Base-by-base conservation (phyloP, 2,329 filamentous ascomycete genomes). In the Balansia obtecta region DNA sequence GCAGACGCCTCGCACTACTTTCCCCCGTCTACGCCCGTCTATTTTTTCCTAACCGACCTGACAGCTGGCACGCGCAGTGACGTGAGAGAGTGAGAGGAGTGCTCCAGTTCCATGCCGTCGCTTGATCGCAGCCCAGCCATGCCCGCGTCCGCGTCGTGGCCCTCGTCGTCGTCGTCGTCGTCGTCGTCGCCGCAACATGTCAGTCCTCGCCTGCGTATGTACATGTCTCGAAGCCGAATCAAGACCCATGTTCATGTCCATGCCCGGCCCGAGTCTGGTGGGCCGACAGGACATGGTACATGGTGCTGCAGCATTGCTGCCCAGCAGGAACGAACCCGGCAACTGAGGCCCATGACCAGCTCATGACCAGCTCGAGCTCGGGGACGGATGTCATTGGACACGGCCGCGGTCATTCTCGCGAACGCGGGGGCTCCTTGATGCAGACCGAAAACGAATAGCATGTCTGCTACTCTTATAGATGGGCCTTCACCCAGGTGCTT, bases 241-340 rank as follows among this genome's bases (percentile, higher is more conserved):
- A 27, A 3, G 7, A 6, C 27, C 27, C 27, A 27, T 6, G 7
- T 27, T 7, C 27, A 5, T 27, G 27, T 27, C 27, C 27, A 27
- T 27, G 27, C 7, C 22, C 22, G 6, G 3, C 3, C 22, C 27
- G 27, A 27, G 27, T 27, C 27, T 27, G 27, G 48, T 52, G 51
- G 51, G 48, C 45, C 51, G 32, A 45, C 12, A 16, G 13, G 3
- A 37, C 30, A 37, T 34, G 42, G 22, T 4, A 22, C n/a, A n/a
- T n/a, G n/a, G n/a, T n/a, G 10, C 8, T 34, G 38, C 33, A 13
- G 51, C 51, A 50, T 50, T 53, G 51, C 48, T 53, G 51, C 51
- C 51, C 45, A 53, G 49, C 37, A 44, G 11, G 16, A 27, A 27
- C 12, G 13, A 30, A n/a, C 10, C n/a, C 40, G 16, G 9, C 8